Base-by-base conservation (phyloP, 768 basidiomycete genomes). In the Porphyrellus cyaneotinctus region DNA sequence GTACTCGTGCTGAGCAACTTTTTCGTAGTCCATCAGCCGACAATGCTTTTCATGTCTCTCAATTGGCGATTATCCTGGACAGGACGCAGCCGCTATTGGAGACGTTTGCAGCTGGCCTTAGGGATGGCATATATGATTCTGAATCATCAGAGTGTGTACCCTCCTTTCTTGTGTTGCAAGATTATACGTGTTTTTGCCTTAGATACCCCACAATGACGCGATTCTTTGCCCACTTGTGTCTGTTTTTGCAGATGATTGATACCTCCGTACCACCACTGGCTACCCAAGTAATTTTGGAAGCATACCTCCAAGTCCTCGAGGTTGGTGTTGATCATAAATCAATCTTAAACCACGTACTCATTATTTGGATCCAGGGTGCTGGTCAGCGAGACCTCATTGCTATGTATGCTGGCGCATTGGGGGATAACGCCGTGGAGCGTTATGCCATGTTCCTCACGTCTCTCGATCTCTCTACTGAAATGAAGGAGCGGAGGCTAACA, bases 161-260 rank as follows among this genome's bases (percentile, higher is more conserved):
- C 31, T n/a, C 20, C 20, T 28, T 70, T 31, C 53, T 32, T 38
- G 12, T 23, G 7, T 14, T 10, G 32, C 38, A 23, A 30, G 11
- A 24, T 51, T 3, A 57, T 3, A 57, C 42, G 15, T 53, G 51
- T 52, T 14, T 24, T 41, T 52, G 18, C 13, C 26, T 46, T 50
- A 89, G 87, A 57, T 88, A 87, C 62, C 75, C 83, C 0, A 76
- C 80, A 0, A 78, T 91, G 76, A 83, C 82, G 41, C 85, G 94
- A 4, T 99, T 98, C 73, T 97, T 95, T 63, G 88, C 94, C 0
- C 95, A 99, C 64, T 74, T 98, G 22, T 91, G 91, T 58, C 82
- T 98, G 28, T 92, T 86, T 71, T 77, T 97, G 4, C 84, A 88
- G 56, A 82, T 92, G 71, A 88, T 97, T 32, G 86, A 87, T 45